phyloP scores from a whole-genome alignment of 129 eudicot genomes.

The Pulicaria dysenterica region DNA sequence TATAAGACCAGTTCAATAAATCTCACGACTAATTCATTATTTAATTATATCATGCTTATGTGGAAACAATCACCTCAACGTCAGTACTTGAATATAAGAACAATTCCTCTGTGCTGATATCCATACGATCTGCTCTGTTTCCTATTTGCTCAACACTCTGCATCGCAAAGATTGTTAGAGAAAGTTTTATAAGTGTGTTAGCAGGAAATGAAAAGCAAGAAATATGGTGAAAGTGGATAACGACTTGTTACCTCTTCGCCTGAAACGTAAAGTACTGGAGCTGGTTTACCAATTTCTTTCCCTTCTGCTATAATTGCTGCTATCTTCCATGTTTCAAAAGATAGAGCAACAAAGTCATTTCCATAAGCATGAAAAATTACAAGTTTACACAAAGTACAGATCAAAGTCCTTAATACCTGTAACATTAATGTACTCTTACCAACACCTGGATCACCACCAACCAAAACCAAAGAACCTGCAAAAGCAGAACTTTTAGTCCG shows the following conservation, averaged over 20 bases:
- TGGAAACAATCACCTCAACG: slow-evolving; percentile 61
- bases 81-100: slow-evolving; percentile 84
- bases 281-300: slow-evolving; percentile 42
- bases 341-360: slow-evolving; percentile 3
- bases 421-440: slow-evolving; percentile 91
- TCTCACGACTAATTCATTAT: neutral
- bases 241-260: slow-evolving; percentile 79
- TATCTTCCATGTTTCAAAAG: slow-evolving; percentile 48
- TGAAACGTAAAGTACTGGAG: slow-evolving; percentile 87
- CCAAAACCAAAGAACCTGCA: slow-evolving; percentile 84
- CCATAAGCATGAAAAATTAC: neutral
- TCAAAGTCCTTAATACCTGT: slow-evolving; percentile 53
- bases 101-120: slow-evolving; percentile 64
- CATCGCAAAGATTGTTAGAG: slow-evolving; percentile 21
- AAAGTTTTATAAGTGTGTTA: neutral
- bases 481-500: neutral
- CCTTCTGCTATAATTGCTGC: slow-evolving; percentile 93
- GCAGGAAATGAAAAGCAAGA: slow-evolving; percentile 9
- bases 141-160: slow-evolving; percentile 98
- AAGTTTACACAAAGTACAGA: neutral
- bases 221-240: slow-evolving; percentile 3
- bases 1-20: neutral
- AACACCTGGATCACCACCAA: slow-evolving; percentile 99
- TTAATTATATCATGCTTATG: neutral
- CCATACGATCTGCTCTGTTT: slow-evolving; percentile 89